Evolutionary conservation across 2,329 filamentous ascomycete genomes (phyloP), one percentile per base, ranked within the genome.

Genomic region (Aspergillus tamarii): DNA sequence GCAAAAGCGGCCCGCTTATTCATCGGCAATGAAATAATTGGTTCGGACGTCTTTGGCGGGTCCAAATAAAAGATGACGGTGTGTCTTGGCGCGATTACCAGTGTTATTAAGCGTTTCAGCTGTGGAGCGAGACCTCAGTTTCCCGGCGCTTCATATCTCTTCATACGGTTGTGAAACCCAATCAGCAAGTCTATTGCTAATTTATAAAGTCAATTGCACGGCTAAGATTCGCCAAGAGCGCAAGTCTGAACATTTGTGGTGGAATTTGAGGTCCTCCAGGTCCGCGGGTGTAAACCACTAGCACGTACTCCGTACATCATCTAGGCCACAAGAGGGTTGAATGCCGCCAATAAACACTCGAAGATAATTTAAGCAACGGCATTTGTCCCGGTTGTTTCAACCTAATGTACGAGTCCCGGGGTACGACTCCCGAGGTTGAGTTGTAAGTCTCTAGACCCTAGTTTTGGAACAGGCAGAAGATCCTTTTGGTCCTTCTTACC

Each of bases 1-100:
- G 7, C 21, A 32, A 26, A 52, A 52, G n/a, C 48, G 48, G 48
- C 48, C 26, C 48, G 48, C 48, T 52, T 52, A 52, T 52, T 52
- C 48, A 52, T 26, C 48, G 26, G 48, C 26, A 14, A 8, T 10
- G 26, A 9, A 8, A 3, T 7, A 2, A 46, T 46, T 46, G n/a
- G 43, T 46, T 26, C 23, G 26, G 28, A 52, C 6, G 1, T 6
- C 4, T 1, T 1, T 19, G 6, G 36, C 1, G 39, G 39, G 39
- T 41, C 39, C 39, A 41, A 19, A 9, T 41, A 9, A 9, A 19
- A n/a, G 39, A 41, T 3, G 39, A 8, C 19, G 19, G 39, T 19
- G 16, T 41, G n/a, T 41, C 39, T 41, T 41, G 39, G 39, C 39
- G 19, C 39, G 16, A 8, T n/a, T 8, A 9, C 8, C 2, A 8